Evolutionary conservation across 2,329 filamentous ascomycete species (phyloP), one percentile per base, ranked within the genome.

Genomic region (Zasmidium citrigriseum): DNA sequence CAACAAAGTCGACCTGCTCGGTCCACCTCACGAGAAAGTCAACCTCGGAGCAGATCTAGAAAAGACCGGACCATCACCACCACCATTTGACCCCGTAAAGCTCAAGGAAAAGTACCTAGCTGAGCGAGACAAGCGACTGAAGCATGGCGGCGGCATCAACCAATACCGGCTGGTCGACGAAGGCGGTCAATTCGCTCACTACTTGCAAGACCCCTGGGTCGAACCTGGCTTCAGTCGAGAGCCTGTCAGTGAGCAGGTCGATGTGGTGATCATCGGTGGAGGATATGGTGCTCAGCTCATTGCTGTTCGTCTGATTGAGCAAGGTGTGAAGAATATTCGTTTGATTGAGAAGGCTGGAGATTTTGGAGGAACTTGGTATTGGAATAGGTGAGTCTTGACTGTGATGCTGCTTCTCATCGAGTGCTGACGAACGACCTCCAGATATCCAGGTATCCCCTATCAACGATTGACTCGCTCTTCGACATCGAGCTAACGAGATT

Each of bases 361-460:
- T 24, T 62, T 75, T 29, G 78, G 78, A 4, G 79, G 80, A 1
- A 81, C 78, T 1, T 83, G 80, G 79, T 65, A 58, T 22, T 68
- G 64, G 61, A 61, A 52, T 52, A 38, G 49, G 48, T 50, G 22
- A 50, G 48, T 46, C 16, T 46, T 46, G 16, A 9, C 9, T n/a
- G n/a, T 9, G 5, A 7, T 46, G 16, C 7, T 29, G 14, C 14
- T 29, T 29, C 27, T 29, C 27, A 14, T 7, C 27, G 14, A 5
- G 29, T 23, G 18, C 34, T 52, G 23, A 10, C 20, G 14, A n/a
- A 41, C 22, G 25, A 11, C 1, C 10, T n/a, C n/a, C n/a, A 25
- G 22, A 14, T 46, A 49, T 49, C 46, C 46, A 16, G 46, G 46
- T 49, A 25, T 12, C 7, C 21, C 9, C 47, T 1, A 22, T 11